Evolutionary conservation across 2,329 filamentous ascomycete species (phyloP).

Genomic region (Colletotrichum zoysiae): DNA sequence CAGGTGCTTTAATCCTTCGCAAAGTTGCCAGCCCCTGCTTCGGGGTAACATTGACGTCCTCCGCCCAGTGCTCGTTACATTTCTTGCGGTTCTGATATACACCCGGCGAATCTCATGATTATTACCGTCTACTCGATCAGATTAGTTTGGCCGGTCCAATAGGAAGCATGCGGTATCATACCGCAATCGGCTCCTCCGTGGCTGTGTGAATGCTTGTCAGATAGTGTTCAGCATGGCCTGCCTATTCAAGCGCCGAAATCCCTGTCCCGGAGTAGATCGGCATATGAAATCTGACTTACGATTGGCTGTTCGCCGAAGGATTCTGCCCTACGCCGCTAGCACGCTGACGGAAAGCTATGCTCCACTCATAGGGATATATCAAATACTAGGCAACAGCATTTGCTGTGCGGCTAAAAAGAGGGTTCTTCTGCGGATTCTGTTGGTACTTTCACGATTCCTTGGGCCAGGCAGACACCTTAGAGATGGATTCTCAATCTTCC

Average conservation of each 20-base stretch:
- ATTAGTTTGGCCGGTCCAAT: too few relatives aligned
- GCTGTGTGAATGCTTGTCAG: background rate
- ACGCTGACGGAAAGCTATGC: background rate
- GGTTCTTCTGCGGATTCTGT: too few relatives aligned
- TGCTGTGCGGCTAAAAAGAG: background rate
- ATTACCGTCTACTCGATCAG: too few relatives aligned
- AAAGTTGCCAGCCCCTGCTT: background rate
- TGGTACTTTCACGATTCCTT: too few relatives aligned
- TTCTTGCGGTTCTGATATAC: background rate
- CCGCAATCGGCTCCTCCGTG: background rate
- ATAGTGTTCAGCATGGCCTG: too few relatives aligned
- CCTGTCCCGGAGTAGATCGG: too few relatives aligned
- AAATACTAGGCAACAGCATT: conserved; percentile 12
- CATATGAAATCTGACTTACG: background rate
- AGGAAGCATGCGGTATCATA: background rate
- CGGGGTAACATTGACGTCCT: background rate
- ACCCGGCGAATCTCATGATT: background rate
- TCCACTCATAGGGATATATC: background rate
- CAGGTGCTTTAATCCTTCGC: too few relatives aligned
- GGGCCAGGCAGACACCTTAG: too few relatives aligned
- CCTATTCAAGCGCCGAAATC: background rate
- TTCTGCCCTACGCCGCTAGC: conserved; percentile 32
- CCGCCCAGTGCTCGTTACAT: background rate
- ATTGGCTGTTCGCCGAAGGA: background rate
- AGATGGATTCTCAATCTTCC: background rate